Percentiles rank a stretch among this genome's conserved stretches.
Evolutionary conservation across 257 asterid species (phyloP).

Genomic region (Solanum okadae): DNA sequence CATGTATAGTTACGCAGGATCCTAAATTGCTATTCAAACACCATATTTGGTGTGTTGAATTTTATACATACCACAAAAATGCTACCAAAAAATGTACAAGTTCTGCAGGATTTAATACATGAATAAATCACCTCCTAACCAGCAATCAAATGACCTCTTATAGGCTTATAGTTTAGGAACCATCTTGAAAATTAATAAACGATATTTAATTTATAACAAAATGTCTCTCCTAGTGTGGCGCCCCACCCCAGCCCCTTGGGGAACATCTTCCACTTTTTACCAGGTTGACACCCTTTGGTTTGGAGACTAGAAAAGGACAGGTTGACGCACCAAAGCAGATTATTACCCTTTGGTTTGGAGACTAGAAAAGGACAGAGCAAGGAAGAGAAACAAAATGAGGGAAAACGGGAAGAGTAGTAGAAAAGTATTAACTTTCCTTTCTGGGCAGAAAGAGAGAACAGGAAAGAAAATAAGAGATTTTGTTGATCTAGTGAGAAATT

Average conservation of each 20-base stretch:
- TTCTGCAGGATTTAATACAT: neutral
- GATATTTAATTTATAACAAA: neutral
- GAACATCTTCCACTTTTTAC: neutral
- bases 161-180: neutral
- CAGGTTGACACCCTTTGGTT: neutral
- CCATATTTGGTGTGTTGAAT: neutral
- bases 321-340: neutral
- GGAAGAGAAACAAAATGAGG: neutral
- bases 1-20: neutral
- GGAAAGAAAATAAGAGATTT: neutral
- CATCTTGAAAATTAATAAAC: neutral
- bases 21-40: neutral
- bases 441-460: neutral
- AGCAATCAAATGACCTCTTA: neutral
- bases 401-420: neutral
- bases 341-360: neutral
- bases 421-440: neutral
- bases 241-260: neutral
- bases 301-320: neutral
- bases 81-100: neutral
- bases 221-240: neutral
- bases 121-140: neutral
- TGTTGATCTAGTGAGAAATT: neutral
- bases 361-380: neutral
- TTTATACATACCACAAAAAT: neutral